Evolutionary conservation across 176 grass and related monocot genomes (phyloP), one percentile per base, ranked within the genome.

Genomic region (Raddia guianensis): DNA sequence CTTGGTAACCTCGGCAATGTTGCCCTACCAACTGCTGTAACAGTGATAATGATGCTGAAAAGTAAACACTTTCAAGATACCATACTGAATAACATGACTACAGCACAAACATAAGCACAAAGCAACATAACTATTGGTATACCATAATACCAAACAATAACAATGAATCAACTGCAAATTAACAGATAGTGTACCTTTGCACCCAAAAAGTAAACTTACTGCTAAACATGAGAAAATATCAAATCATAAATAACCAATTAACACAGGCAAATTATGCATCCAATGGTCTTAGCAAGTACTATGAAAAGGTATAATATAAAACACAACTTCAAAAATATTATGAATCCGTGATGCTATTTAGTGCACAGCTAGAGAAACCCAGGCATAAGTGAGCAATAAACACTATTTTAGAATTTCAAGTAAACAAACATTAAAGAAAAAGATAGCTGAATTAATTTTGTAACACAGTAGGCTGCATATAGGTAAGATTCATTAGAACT

Each of bases 1-100:
- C n/a, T 86, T 86, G 87, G 78, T 66, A 82, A 73, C 83, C 73
- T 89, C 14, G 87, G 87, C 78, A 89, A 82, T 86, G 83, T 89
- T 86, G 83, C 78, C 81, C 42, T 60, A 8, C 14, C 3, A 60
- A 73, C 32, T 63, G 43, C 13, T 33, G 5, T 50, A 87, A 66
- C 19, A 0, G n/a, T 32, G 2, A 1, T 8, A 51, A 37, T 60
- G 16, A 70, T 52, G 74, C 19, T 16, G 11, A 21, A 13, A 76
- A 48, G 3, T 8, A 47, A 37, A 35, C 12, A 44, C 32, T 55
- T 47, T 72, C 0, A 44, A 34, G 49, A 70, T 14, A 47, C 1
- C 66, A 72, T 44, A 73, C 16, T 16, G 6, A 61, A 70, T 34
- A 77, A 63, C 8, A 37, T 15, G 21, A 9, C 6, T 35, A 12